Evolutionary conservation across 768 basidiomycete species (phyloP), one percentile per base, ranked within the genome.

Genomic region (Obba rivulosa): DNA sequence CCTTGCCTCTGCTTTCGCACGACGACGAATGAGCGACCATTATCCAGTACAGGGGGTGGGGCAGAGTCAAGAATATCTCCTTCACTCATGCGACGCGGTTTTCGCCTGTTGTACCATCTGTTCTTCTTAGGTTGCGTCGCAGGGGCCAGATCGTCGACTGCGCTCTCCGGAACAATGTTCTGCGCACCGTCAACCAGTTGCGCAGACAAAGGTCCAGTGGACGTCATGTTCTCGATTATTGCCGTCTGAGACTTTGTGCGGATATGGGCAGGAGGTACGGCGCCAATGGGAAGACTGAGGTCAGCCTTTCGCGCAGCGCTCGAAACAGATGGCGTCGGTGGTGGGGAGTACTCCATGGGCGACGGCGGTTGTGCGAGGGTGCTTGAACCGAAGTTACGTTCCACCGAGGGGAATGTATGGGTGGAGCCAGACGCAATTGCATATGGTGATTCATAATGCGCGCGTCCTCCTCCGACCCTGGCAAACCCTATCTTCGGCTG

Each of bases 371-470:
- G 40, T 14, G 53, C 43, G 7, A 62, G 50, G 8, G 57, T 51
- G 22, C 60, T 59, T 0, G 54, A 34, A 17, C 59, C 53, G 20
- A 45, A 48, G 38, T 48, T 54, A 13, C 59, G 77, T 28, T 78
- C 81, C 20, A 79, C 68, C 8, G 84, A 85, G 10, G 83, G 81
- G 69, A 85, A 81, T 1, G 85, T 78, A 48, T 82, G 73, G 2
- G 78, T 82, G 17, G 84, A 83, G 2, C 76, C 76, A 14, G 72
- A 65, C 11, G 77, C 67, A 45, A 90, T 88, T 1, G 89, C 84
- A 62, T 93, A 96, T 0, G 93, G 93, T 8, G 84, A 70, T 47
- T 92, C 85, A 43, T 83, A 87, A 57, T 92, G 85, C 1, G 94
- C 87, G 35, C 85, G 75, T 24, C 94, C 93, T 11, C 94, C 94